phyloP scores from a whole-genome alignment of 305 asterid genomes.

The Fraxinus paxiana region DNA sequence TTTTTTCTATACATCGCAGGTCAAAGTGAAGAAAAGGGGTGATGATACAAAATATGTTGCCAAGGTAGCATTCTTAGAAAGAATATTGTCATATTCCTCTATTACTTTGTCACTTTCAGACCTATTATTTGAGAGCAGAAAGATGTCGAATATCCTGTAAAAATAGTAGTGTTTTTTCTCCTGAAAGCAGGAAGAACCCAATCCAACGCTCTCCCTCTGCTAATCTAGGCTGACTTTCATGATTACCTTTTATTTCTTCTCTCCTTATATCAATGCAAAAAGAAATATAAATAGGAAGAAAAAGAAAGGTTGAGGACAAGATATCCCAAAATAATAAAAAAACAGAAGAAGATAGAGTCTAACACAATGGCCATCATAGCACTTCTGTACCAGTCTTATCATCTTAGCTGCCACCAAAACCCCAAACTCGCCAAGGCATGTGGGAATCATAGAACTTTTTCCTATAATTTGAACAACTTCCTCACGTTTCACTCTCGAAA shows the following conservation, averaged over 20 bases:
- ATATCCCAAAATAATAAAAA: neutral
- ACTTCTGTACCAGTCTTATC: neutral
- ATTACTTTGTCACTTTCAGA: neutral
- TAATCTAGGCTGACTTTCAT: neutral
- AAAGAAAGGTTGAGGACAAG: neutral
- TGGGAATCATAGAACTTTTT: neutral
- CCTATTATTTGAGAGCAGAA: neutral
- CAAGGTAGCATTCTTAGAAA: constrained; percentile 48
- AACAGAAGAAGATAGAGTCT: neutral
- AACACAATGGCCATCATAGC: neutral
- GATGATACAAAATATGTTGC: constrained; percentile 88
- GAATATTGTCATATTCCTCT: neutral
- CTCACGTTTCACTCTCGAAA: neutral
- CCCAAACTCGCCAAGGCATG: neutral
- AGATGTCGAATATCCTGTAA: neutral
- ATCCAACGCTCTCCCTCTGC: neutral
- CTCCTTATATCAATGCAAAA: neutral
- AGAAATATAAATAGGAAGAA: neutral
- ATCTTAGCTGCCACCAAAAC: neutral
- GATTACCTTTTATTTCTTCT: neutral
- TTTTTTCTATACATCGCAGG: constrained; percentile 40
- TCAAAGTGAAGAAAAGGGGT: constrained; percentile 87
- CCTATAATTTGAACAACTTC: neutral
- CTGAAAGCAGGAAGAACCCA: neutral
- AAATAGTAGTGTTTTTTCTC: neutral